Evolutionary conservation across 768 basidiomycete species (phyloP), one percentile per base, ranked within the genome.

Genomic region (Tremella fuciformis): DNA sequence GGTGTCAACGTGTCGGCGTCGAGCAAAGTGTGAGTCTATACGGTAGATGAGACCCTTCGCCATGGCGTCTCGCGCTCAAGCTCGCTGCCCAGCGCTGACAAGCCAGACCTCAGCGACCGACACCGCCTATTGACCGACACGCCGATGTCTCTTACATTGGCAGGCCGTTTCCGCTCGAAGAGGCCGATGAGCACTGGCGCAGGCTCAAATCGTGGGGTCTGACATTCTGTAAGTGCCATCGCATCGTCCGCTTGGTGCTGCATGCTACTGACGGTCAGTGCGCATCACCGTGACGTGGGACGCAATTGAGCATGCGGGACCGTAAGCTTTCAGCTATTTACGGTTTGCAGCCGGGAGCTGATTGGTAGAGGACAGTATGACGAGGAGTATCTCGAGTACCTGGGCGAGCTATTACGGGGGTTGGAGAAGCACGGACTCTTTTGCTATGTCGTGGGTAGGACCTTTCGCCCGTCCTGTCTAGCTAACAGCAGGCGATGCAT

Each of bases 201-300:
- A 80, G 91, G 49, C 77, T 94, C 38, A 80, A 88, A 46, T 80
- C 89, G 76, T 94, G 90, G 92, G 91, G 92, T 0, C 77, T 93
- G 65, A 87, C 88, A 0, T 89, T 91, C 71, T 80, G 91, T 91
- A 66, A 19, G 87, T 81, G 21, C 39, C 21, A 8, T n/a, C n/a
- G 7, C 25, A 42, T n/a, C 42, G 34, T 8, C 42, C 16, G 42
- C n/a, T 15, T 15, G 4, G 6, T 46, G n/a, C 15, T 50, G 48
- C 15, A 50, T 7, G 52, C 13, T 3, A 26, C 55, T 8, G n/a
- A 52, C 16, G 48, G 21, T 50, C 56, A 92, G 90, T 96, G 53
- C 83, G 93, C 40, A 91, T 99, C 67, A 84, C 93, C 24, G 84
- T 98, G 3, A 93, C 94, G 0, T 99, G 94, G 94, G 94, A 99